Evolutionary conservation across 2,329 filamentous ascomycete species (phyloP).

Genomic region (Aspergillus tanneri): DNA sequence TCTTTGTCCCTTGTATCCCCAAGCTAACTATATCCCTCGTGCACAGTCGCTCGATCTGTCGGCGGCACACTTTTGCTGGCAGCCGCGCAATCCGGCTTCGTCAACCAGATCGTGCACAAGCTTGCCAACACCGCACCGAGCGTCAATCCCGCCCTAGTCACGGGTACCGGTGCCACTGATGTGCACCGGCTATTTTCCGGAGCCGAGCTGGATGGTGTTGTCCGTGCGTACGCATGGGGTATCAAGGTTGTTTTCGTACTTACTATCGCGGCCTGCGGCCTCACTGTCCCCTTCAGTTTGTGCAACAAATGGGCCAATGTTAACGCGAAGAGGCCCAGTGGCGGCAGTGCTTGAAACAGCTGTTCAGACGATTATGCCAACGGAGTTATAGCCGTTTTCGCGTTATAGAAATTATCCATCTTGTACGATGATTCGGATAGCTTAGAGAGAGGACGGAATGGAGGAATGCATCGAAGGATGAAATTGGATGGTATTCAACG

Average conservation of each 20-base stretch:
- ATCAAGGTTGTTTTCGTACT: neutral
- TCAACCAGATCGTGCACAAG: constrained; percentile 31
- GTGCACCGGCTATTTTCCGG: constrained; percentile 27
- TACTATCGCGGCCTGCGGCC: neutral
- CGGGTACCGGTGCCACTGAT: constrained; percentile 33
- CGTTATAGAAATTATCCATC: neutral
- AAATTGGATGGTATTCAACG: neutral
- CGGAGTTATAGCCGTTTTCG: neutral
- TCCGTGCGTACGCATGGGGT: neutral
- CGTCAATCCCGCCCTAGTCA: constrained; percentile 25
- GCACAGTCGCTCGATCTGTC: constrained; percentile 30
- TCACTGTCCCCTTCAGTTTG: neutral
- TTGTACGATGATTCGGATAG: neutral
- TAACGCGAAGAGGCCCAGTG: neutral
- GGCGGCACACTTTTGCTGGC: constrained; percentile 35
- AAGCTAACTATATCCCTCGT: too few relatives aligned
- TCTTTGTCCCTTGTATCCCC: neutral
- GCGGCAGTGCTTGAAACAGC: neutral
- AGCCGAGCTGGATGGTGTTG: neutral
- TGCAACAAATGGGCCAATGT: neutral
- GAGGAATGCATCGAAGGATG: neutral
- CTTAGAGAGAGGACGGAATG: too few relatives aligned
- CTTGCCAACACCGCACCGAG: constrained; percentile 24
- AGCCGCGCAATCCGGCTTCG: constrained; percentile 34
- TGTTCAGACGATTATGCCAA: neutral